Evolutionary conservation across 2,329 filamentous ascomycete species (phyloP), one percentile per base, ranked within the genome.

Genomic region (Paraphaeosphaeria sporulosa): DNA sequence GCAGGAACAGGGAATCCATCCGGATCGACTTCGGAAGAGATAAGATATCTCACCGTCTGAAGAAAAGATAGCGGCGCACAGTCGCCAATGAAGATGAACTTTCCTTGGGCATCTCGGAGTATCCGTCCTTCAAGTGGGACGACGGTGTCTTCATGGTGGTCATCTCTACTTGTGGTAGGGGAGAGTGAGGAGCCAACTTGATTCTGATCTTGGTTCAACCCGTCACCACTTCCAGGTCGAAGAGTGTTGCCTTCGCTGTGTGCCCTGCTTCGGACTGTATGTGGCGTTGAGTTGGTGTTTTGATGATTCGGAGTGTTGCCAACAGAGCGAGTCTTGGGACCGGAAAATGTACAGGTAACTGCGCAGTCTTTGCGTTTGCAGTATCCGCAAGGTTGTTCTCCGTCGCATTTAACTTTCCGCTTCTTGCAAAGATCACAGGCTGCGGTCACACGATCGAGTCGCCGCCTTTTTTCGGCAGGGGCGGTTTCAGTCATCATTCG

Each of bases 51-150:
- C 15, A 85, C 82, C 56, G 81, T 84, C 65, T 85, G 83, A 38
- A 85, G 65, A 55, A 85, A 85, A 0, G 83, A 84, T 49, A 85
- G 71, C 50, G 82, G 84, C 36, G 83, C 83, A 40, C 82, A 85
- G 60, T 85, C 83, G 15, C 83, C 83, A 30, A 85, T 82, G 63
- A 84, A 85, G 67, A 85, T 84, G 52, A 83, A 80, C 57, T 84
- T 85, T 6, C 83, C 83, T 61, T 84, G 81, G 0, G 82, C 82
- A 63, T 85, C 83, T 25, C 81, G 81, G 10, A 85, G 75, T 27
- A 85, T 78, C 10, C 83, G 74, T 10, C 79, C 79, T 63, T 81
- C 77, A 13, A 80, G 70, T 10, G 80, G 80, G 6, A 82, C 79
- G 0, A 68, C 78, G 2, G 80, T 79, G 60, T 79, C 68, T 69